These are phyloP conservation scores for Russula sp. DNA, from an alignment of 768 basidiomycete species.

Conservation along the genomic window DNA sequence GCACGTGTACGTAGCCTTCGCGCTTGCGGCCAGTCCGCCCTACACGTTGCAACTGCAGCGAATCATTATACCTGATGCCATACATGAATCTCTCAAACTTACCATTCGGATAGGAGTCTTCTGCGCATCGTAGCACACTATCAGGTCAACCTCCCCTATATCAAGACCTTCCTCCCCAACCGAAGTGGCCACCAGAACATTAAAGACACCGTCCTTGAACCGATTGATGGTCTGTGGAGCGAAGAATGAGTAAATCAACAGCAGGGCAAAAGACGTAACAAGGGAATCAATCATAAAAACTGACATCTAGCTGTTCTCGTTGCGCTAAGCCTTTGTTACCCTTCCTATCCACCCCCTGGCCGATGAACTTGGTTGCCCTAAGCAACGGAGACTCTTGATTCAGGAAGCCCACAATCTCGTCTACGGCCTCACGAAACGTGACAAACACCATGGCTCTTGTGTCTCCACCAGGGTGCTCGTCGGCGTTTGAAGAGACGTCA, in stretches of 20 bases:
- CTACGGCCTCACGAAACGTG: constrained; percentile 83
- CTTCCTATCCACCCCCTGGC: constrained; percentile 79
- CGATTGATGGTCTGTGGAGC: constrained; percentile 64
- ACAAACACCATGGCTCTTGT: constrained; percentile 94
- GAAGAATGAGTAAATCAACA: background rate
- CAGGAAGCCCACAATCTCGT: constrained; percentile 80
- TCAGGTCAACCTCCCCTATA: constrained; percentile 95
- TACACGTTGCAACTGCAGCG: constrained; percentile 79
- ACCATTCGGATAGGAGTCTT: constrained; percentile 97
- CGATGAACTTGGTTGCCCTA: constrained; percentile 81
- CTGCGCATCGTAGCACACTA: constrained; percentile 94
- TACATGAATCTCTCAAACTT: constrained; percentile 25
- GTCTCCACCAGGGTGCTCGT: constrained; percentile 25
- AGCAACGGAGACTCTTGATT: constrained; percentile 74
- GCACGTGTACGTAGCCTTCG: constrained; percentile 81
- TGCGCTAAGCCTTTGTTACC: constrained; percentile 87
- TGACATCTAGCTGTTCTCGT: constrained; percentile 84
- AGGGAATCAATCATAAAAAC: constrained; percentile 19
- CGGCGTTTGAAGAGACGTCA: constrained; percentile 14
- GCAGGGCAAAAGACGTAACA: constrained; percentile 2
- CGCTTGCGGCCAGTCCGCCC: constrained; percentile 94
- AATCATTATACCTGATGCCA: background rate
- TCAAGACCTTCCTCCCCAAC: constrained; percentile 98
- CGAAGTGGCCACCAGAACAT: constrained; percentile 91
- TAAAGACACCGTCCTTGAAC: constrained; percentile 84